Base-by-base conservation (phyloP, 1,284 basidiomycete species). In the Ustilago hordei region DNA sequence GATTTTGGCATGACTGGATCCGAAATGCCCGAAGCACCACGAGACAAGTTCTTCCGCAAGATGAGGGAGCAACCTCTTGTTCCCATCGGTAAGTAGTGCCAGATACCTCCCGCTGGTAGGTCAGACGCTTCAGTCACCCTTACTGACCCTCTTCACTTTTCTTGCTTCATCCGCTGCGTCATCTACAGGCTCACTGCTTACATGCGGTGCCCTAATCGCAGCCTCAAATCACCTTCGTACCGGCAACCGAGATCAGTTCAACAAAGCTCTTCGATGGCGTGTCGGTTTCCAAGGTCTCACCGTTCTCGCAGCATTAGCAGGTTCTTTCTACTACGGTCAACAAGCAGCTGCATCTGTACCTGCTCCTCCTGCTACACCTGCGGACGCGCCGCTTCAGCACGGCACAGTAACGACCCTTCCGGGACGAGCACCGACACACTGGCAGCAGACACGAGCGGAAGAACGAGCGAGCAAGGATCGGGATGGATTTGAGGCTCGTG, bases 231-330 rank as follows among this genome's bases (percentile, higher is more conserved):
- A 84, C 55, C 76, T 86, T 8, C 78, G 84, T 11, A 71, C 63
- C 23, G 85, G 85, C 39, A 81, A 86, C 64, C 78, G 81, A 11
- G 62, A 79, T 34, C 60, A 80, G 43, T 85, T 86, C 69, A 81
- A 86, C 55, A 63, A 65, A 28, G 81, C 81, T 8, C 75, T 86
- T 15, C 80, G 85, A 32, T 86, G 81, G 79, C 80, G 85, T 56
- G 83, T 86, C 15, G 81, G 68, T 8, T 81, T 85, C 43, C 85
- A 86, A 62, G 81, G 84, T 12, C 48, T 85, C 4, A 86, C 85
- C 4, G 82, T 86, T 11, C 69, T 78, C 9, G 80, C 82, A 3
- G 85, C 85, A 0, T 70, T 82, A 2, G 79, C 64, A 15, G 81
- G 85, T 19, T 79, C 80, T 0, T 69, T 79, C 55, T 82, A 82